Base-by-base conservation (phyloP, 345 rosid genomes). In the Sisymbrium irio region DNA sequence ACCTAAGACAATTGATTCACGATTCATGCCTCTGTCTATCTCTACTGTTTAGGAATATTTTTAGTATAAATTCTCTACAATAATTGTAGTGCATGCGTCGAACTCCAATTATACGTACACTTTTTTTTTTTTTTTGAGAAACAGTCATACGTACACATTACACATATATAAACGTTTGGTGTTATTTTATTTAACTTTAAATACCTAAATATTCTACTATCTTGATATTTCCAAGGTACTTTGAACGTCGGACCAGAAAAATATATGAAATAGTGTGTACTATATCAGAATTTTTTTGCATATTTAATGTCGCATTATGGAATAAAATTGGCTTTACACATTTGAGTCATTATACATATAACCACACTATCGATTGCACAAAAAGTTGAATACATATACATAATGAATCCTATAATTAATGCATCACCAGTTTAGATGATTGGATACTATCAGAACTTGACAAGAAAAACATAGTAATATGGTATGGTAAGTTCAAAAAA, bases 41-140 rank as follows among this genome's bases (percentile, higher is more conserved):
- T 62, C 25, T 71, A 47, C 39, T 9, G 11, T 36, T 46, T 60
- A 10, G 22, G 46, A 22, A 35, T 46, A 8, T 64, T 15, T 35
- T 33, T 22, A 6, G 5, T 39, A 32, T 19, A 19, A 59, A 59
- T 37, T 46, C 45, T 59, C 15, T 6, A 60, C 17, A 60, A 39
- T 60, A 20, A 12, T 39, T 60, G 47, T 27, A 62, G 66, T 62
- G 66, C 66, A 62, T 61, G 66, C 50, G 41, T 62, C 66, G 20
- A 62, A 28, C 50, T 62, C 20, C 50, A 14, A 22, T 32, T 30
- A 30, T 32, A 63, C 13, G 62, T 51, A 62, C 33, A 53, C 32
- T 28, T 3, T 28, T 28, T 28, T 3, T 28, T 28, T 28, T 28
- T 4, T 1, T 28, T 4, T 28, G 32, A 28, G 5, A 28, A 28